phyloP scores from a whole-genome alignment of 306 rosid genomes.

The Lagenaria siceraria region DNA sequence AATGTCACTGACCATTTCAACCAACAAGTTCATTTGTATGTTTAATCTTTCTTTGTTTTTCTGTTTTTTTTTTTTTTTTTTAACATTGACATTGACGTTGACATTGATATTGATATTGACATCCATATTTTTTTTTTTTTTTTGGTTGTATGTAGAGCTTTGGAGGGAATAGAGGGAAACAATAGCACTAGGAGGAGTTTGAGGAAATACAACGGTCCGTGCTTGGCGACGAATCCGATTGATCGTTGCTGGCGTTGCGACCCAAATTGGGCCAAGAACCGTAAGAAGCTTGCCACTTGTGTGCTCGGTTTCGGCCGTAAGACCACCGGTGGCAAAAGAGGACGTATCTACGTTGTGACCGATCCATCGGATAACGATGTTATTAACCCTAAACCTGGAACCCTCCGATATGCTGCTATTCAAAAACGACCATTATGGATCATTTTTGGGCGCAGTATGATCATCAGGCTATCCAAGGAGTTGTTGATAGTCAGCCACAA shows the following conservation, averaged over 20 bases:
- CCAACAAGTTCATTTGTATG: constrained; percentile 24
- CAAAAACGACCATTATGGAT: constrained; percentile 70
- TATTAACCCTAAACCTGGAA: constrained; percentile 42
- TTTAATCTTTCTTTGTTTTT: background rate
- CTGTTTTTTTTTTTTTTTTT: too few relatives aligned
- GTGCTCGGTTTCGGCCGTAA: constrained; percentile 56
- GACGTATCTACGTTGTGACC: constrained; percentile 33
- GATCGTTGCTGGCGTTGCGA: constrained; percentile 83
- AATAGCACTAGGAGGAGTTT: constrained; percentile 47
- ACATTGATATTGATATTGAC: background rate
- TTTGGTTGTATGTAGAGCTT: constrained; percentile 19
- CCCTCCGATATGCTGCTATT: constrained; percentile 37
- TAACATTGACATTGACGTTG: too few relatives aligned
- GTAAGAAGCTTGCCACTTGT: constrained; percentile 40
- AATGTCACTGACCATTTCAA: constrained; percentile 28
- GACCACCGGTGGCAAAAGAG: constrained; percentile 47
- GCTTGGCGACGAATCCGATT: constrained; percentile 65
- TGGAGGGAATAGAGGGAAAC: constrained; percentile 8
- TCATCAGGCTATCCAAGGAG: constrained; percentile 38
- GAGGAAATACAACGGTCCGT: constrained; percentile 5
- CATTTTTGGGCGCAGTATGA: constrained; percentile 44
- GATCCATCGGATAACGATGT: constrained; percentile 41
- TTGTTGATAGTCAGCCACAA: constrained; percentile 47
- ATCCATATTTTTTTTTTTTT: too few relatives aligned
- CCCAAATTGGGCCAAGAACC: constrained; percentile 39